Evolutionary conservation across 371 early-diverging fungal genomes (phyloP).

Genomic region (Syncephalastrum monosporum): DNA sequence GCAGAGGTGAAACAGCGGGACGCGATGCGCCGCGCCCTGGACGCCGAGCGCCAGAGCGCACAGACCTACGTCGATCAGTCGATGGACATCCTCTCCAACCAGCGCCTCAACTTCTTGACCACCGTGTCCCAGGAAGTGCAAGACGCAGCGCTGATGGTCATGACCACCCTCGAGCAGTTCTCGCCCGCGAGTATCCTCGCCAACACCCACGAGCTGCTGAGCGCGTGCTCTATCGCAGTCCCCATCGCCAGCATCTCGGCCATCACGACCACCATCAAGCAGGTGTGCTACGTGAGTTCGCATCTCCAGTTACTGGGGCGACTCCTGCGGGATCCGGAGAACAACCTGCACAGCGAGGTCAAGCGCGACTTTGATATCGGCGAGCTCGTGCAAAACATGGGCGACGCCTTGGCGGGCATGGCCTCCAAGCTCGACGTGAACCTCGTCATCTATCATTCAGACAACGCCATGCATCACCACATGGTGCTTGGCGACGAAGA

Average conservation of each 20-base stretch:
- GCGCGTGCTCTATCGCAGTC: conserved; percentile 54
- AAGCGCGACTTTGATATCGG: conserved; percentile 57
- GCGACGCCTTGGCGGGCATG: conserved; percentile 63
- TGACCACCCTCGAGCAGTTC: conserved; percentile 54
- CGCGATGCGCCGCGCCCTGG: background rate
- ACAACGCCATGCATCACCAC: conserved; percentile 54
- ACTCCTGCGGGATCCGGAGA: conserved; percentile 13
- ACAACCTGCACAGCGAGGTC: conserved; percentile 7
- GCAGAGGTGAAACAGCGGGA: conserved; percentile 6
- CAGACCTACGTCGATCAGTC: conserved; percentile 23
- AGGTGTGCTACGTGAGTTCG: conserved; percentile 38
- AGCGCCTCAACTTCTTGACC: conserved; percentile 19
- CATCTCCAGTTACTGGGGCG: conserved; percentile 24
- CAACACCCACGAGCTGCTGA: conserved; percentile 45
- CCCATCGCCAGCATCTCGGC: conserved; percentile 53
- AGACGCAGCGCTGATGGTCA: conserved; percentile 51
- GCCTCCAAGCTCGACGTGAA: conserved; percentile 58
- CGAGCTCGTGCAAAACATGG: conserved; percentile 60
- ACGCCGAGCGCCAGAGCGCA: conserved; percentile 8
- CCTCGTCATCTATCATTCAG: conserved; percentile 60
- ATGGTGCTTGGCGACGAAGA: conserved; percentile 60
- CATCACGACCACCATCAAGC: conserved; percentile 41
- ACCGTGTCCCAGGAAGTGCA: conserved; percentile 53
- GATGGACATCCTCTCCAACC: conserved; percentile 23
- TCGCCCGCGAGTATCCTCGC: conserved; percentile 40